These are phyloP conservation scores for Naumovozyma castellii DNA, from an alignment of 805 yeast genomes.

Conservation along the genomic window DNA sequence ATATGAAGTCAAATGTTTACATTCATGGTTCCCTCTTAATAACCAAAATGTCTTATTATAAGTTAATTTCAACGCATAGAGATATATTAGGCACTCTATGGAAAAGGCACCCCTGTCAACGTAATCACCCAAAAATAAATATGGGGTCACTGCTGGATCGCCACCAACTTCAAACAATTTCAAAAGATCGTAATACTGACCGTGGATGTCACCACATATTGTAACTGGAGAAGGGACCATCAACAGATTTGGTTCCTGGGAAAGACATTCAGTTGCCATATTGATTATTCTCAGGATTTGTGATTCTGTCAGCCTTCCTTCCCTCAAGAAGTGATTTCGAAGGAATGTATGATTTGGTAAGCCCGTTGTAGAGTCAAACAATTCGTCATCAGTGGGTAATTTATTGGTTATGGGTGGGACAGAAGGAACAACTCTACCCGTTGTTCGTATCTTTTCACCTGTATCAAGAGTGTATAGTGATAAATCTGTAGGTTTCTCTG, in stretches of 20 bases:
- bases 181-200: conserved; percentile 84
- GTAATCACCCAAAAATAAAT: conserved; percentile 84
- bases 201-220: conserved; percentile 96
- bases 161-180: conserved; percentile 92
- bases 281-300: conserved; percentile 63
- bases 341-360: conserved; percentile 66
- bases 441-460: conserved; percentile 41
- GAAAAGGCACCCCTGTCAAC: conserved; percentile 92
- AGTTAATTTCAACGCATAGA: conserved; percentile 71
- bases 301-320: conserved; percentile 65
- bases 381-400: conserved; percentile 57
- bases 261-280: conserved; percentile 53
- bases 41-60: conserved; percentile 68
- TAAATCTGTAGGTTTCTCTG: conserved; percentile 23
- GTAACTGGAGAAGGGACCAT: conserved; percentile 87
- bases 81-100: conserved; percentile 65
- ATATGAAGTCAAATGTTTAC: conserved; percentile 84
- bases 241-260: conserved; percentile 68
- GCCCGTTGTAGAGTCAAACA: conserved; percentile 49
- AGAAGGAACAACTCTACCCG: conserved; percentile 37
- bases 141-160: conserved; percentile 64
- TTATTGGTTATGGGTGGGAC: conserved; percentile 61
- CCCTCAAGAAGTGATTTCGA: conserved; percentile 62
- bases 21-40: conserved; percentile 91
- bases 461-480: conserved; percentile 40